Conservation (phyloP, 202 grass and related monocot species). For the Panicum virgatum region DNA sequence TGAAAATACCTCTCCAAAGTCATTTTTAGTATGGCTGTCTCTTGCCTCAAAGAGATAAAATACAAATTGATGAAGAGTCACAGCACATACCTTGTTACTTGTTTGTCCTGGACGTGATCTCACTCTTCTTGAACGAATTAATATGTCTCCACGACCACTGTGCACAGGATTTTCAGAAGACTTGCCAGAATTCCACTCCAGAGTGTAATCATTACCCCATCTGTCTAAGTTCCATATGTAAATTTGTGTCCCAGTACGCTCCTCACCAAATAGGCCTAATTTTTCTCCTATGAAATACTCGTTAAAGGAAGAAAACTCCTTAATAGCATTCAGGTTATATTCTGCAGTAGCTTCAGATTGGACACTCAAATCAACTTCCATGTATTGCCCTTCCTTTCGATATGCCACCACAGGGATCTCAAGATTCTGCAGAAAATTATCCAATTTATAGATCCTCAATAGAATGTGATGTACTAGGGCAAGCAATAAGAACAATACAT, state of each 20-base stretch:
- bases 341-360: constrained; percentile 65
- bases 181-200: constrained; percentile 67
- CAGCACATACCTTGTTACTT: constrained; percentile 51
- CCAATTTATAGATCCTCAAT: constrained; percentile 26
- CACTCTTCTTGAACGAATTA: constrained; percentile 81
- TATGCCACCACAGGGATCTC: constrained; percentile 89
- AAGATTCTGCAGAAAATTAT: constrained; percentile 66
- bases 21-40: not conserved
- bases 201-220: constrained; percentile 74
- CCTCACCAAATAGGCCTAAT: constrained; percentile 67
- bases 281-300: constrained; percentile 93
- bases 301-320: constrained; percentile 82
- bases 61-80: not conserved
- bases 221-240: constrained; percentile 95
- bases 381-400: constrained; percentile 67
- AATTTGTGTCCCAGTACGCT: constrained; percentile 73
- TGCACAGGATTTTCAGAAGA: constrained; percentile 42
- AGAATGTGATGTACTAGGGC: constrained; percentile 7
- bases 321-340: constrained; percentile 70
- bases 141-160: constrained; percentile 57
- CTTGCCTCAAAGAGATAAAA: constrained; percentile 1
- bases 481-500: constrained; percentile 33
- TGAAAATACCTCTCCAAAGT: not conserved
- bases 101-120: constrained; percentile 70
- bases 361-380: constrained; percentile 82